phyloP scores from a whole-genome alignment of 2,329 filamentous ascomycete genomes.

The Allantophomopsis lycopodina region DNA sequence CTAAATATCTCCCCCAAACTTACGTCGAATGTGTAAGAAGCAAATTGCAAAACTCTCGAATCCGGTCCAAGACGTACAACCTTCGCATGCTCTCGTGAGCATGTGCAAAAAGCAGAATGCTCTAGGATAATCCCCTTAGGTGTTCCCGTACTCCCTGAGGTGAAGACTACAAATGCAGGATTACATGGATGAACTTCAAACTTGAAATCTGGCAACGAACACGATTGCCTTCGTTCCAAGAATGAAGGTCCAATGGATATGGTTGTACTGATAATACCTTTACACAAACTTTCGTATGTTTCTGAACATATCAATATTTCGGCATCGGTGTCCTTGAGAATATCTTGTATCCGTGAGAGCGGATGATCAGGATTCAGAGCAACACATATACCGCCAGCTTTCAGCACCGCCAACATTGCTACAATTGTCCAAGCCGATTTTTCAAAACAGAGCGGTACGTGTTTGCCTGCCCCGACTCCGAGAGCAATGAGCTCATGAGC shows the following conservation, averaged over 20 bases:
- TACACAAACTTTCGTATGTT: no score
- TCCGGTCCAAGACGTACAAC: background rate
- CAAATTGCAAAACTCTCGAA: slow-evolving; percentile 1
- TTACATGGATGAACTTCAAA: background rate
- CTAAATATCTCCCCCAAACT: background rate
- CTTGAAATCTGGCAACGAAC: no score
- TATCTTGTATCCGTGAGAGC: slow-evolving; percentile 1
- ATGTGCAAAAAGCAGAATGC: background rate
- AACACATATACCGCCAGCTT: slow-evolving; percentile 15
- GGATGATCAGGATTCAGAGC: slow-evolving; percentile 10
- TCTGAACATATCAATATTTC: no score
- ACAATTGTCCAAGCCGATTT: slow-evolving; percentile 12
- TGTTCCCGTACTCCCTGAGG: slow-evolving; percentile 1
- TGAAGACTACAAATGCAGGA: background rate
- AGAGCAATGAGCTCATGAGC: slow-evolving; percentile 1
- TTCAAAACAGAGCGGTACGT: slow-evolving; percentile 9
- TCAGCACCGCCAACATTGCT: slow-evolving; percentile 13
- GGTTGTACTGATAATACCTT: no score
- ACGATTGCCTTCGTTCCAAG: no score
- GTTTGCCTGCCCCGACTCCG: slow-evolving; percentile 2
- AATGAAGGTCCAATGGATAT: no score
- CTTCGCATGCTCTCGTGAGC: background rate
- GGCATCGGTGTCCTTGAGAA: slow-evolving; percentile 1
- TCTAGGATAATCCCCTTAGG: slow-evolving; percentile 1
- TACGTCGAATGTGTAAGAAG: slow-evolving; percentile 2